Base-by-base conservation (phyloP, 805 yeast species). In the Scheffersomyces ergatensis region DNA sequence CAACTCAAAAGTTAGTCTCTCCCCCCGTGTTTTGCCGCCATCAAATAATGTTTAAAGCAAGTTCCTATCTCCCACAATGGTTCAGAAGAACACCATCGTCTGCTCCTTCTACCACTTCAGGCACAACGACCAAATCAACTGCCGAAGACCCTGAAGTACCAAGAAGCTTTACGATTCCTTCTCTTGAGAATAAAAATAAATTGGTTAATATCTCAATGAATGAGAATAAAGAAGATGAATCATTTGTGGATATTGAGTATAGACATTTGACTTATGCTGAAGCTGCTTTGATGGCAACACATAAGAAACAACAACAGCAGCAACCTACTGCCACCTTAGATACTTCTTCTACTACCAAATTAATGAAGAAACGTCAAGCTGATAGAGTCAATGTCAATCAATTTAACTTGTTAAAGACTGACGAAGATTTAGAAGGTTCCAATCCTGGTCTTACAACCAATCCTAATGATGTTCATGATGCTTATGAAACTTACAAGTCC, bases 221-320 rank as follows among this genome's bases (percentile, higher is more conserved):
- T 25, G 61, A 58, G 16, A 29, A 38, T 29, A 34, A 21, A 19
- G 54, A 51, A 34, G 52, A 59, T 27, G 56, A 54, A 13, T 68
- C 63, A 21, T 63, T 68, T 39, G 62, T 70, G 17, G 71, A 66
- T 33, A 65, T 70, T 40, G 57, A 58, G 38, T 53, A 47, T 46
- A 59, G 59, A 33, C 58, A 60, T 38, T 55, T 70, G 44, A 58
- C 69, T n/a, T 70, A 69, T 43, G 76, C 76, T n/a, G 74, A 70
- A 47, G 76, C 59, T 21, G 73, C 74, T 4, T 50, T 58, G 17
- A 43, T 65, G 49, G 53, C 60, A n/a, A n/a, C n/a, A n/a, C n/a
- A n/a, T n/a, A 48, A 45, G 37, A 37, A 48, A 40, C 57, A 56
- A 26, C 14, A 26, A 5, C 12, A 6, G 5, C 5, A 5, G 8